Evolutionary conservation across 2,329 filamentous ascomycete species (phyloP), one percentile per base, ranked within the genome.

Genomic region (Scedosporium minutisporum): DNA sequence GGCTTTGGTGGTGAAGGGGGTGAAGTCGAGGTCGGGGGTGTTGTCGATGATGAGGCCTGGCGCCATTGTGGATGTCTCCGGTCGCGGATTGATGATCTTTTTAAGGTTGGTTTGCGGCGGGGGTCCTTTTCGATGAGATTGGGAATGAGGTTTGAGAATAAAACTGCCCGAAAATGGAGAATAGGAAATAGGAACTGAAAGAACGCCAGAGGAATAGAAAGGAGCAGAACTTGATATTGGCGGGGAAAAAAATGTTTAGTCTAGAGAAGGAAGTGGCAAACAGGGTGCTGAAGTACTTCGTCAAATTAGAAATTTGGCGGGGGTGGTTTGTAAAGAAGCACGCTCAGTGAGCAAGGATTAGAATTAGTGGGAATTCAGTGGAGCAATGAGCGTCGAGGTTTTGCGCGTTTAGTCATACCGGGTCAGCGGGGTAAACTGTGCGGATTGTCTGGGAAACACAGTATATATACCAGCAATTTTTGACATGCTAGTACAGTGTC

Each of bases 11-110:
- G 74, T 61, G 60, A 71, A 61, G 60, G 69, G 65, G 68, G 73
- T 71, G 68, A 75, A 63, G 58, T 60, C 58, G 58, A 85, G 80
- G 72, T 86, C 83, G 69, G 79, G 76, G 66, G 79, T 79, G 48
- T 77, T 77, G 71, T 86, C 83, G 73, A 85, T 80, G 66, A 84
- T 72, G 67, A 81, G 71, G 58, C 79, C 77, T 69, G 82, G 81
- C 61, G 80, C 74, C 81, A 84, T 82, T 66, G 65, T 71, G 69
- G 46, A 48, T 18, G 29, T 41, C 55, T 16, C 25, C 27, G 55
- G 55, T 41, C 27, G 55, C 33, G 25, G 55, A 41, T 58, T 38
- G 33, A 38, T 10, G 9, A 4, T 9, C 4, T 38, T 38, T 38
- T 38, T 12, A 38, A 38, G 33, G 9, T 38, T 38, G 10, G 33